A percentile compares a stretch with the other conserved stretches of the same genome.
Evolutionary conservation across 2,329 filamentous ascomycete species (phyloP).

Genomic region (Microascus cirrosus): DNA sequence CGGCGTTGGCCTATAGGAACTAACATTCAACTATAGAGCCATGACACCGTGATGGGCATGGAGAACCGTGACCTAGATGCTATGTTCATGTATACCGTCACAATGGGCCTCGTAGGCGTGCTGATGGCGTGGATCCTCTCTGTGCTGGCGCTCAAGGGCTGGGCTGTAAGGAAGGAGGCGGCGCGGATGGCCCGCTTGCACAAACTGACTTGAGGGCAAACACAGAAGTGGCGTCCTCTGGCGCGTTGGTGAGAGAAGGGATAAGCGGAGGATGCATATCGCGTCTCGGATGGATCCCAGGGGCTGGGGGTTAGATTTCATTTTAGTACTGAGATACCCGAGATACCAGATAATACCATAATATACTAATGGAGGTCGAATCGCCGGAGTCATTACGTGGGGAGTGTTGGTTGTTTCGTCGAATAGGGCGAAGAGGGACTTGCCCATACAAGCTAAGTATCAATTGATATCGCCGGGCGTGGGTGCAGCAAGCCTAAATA

Average conservation of each 20-base stretch:
- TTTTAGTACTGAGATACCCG: not conserved
- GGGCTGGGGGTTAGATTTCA: not conserved
- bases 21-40: slow-evolving; percentile 37
- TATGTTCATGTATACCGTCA: slow-evolving; percentile 89
- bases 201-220: not conserved
- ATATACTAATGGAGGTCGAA: not conserved
- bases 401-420: no score
- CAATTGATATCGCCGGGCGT: no score
- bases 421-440: no score
- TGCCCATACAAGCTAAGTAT: no score
- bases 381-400: not conserved
- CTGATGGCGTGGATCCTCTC: slow-evolving; percentile 78
- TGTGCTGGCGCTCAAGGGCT: slow-evolving; percentile 75
- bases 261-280: not conserved
- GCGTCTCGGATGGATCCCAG: not conserved
- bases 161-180: slow-evolving; percentile 50
- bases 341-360: not conserved
- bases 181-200: not conserved
- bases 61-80: slow-evolving; percentile 68
- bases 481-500: no score
- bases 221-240: not conserved
- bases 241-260: not conserved
- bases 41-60: slow-evolving; percentile 67
- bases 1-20: not conserved
- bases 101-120: slow-evolving; percentile 71